Evolutionary conservation across 2,329 filamentous ascomycete species (phyloP), one percentile per base, ranked within the genome.

Genomic region (Malbranchea cinnamomea): DNA sequence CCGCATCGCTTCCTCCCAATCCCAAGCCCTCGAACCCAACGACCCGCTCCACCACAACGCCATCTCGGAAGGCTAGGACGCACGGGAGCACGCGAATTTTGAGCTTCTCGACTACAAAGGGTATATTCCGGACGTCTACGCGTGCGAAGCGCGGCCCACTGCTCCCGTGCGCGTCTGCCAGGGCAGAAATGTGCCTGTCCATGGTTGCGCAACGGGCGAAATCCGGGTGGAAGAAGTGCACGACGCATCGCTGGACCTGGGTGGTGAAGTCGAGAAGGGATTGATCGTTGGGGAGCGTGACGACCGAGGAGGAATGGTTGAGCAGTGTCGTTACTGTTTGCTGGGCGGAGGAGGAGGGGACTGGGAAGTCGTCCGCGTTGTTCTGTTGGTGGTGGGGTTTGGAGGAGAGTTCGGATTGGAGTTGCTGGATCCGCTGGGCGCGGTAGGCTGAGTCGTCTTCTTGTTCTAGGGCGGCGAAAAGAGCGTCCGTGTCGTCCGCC

Each of bases 151-250:
- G 49, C 9, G 57, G 50, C 30, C 55, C 45, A 22, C 32, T 39
- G 24, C 28, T 17, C 16, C 28, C 30, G 36, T 60, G 56, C 19
- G 37, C 44, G 24, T 41, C 36, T 13, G 57, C 54, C 20, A 62
- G 45, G 14, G 62, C 52, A 28, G 63, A 55, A 7, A 75, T 56
- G 46, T 70, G 68, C 28, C 55, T 56, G 45, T 75, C 71, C 71
- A 76, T 76, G 32, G 70, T 63, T 7, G 56, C 53, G 49, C 71
- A 76, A 32, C 71, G 63, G 12, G 63, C 59, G 49, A 76, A 76
- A 43, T 75, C 71, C 2, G 68, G 61, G 44, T 75, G 72, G 47
- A 66, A 70, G 48, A 76, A 76, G 46, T 76, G 71, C 14, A 75
- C 65, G 2, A 75, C 58, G 41, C 66, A 72, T 15, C 63, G 53